Evolutionary conservation across 2,329 filamentous ascomycete genomes (phyloP), one percentile per base, ranked within the genome.

Genomic region (Pseudonectria buxi): DNA sequence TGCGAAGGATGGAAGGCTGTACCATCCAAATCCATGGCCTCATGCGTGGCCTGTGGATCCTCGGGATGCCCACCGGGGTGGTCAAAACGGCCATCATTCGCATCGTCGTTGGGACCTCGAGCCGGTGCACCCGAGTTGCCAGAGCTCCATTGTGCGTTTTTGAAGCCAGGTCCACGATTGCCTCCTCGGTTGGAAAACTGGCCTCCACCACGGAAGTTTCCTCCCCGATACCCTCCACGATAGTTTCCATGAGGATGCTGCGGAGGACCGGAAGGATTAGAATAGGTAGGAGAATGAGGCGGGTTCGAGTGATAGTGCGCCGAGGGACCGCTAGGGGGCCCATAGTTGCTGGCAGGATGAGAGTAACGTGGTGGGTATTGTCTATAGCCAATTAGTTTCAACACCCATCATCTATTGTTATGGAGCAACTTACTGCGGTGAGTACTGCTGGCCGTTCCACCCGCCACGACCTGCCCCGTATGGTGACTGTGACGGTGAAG

Each of bases 111-210:
- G 13, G 39, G 30, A 22, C 34, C 44, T 32, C 50, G 45, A 27
- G 46, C 35, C 10, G 47, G 40, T 13, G 50, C 41, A 3, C 44
- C 47, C 37, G 48, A 45, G 12, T 43, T 50, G 24, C 37, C 37
- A 6, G 78, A 71, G 36, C 75, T 83, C 83, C 86, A 89, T 30
- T 86, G 84, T 3, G 79, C 45, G 57, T 61, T 84, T 77, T 61
- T 80, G 71, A 67, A 82, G 74, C 62, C 80, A 65, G 44, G 68
- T 25, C 78, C 78, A 33, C 81, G 72, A 39, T 72, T 68, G 16
- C 64, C 63, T 27, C 70, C 69, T 32, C 76, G 67, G 22, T 63
- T 64, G 30, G 65, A 49, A 50, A 73, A 78, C 36, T 76, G 70
- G 39, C 71, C 74, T 25, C 78, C 78, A 34, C 18, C 18, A 22